Conservation (phyloP, 2,329 filamentous ascomycete species). For the Pseudocercospora macadamiae region DNA sequence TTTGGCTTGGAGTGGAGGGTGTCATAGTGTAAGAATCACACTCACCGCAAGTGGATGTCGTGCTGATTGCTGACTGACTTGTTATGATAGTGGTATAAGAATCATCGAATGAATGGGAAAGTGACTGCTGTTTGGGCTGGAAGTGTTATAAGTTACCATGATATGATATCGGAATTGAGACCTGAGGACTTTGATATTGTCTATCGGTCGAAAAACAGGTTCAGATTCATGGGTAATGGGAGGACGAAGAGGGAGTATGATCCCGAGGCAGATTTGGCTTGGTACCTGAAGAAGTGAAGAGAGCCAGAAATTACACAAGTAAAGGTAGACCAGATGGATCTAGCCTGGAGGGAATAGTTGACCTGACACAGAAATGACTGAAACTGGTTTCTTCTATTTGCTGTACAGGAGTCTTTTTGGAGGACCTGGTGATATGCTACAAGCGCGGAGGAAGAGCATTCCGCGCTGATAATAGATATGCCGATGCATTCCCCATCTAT, state of each 20-base stretch:
- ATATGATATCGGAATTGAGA: slow-evolving; percentile 44
- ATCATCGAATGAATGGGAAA: slow-evolving; percentile 33
- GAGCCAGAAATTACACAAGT: too few relatives aligned
- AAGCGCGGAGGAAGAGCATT: slow-evolving; percentile 1
- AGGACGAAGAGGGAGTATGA: slow-evolving; percentile 41
- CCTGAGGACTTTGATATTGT: slow-evolving; percentile 54
- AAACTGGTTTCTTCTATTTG: slow-evolving; percentile 1
- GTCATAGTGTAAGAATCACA: slow-evolving; percentile 30
- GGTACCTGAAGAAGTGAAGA: slow-evolving; percentile 29
- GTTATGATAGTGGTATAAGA: slow-evolving; percentile 33
- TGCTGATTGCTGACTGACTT: slow-evolving; percentile 3
- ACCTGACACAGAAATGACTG: too few relatives aligned
- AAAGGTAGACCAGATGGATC: too few relatives aligned
- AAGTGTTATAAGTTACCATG: slow-evolving; percentile 31
- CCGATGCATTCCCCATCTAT: not conserved
- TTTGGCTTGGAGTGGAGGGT: slow-evolving; percentile 36
- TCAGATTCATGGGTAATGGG: slow-evolving; percentile 55
- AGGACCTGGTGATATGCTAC: slow-evolving; percentile 22
- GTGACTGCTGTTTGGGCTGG: slow-evolving; percentile 39
- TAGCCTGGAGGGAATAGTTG: too few relatives aligned
- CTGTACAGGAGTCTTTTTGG: slow-evolving; percentile 23
- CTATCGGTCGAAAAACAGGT: slow-evolving; percentile 50
- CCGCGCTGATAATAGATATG: not conserved
- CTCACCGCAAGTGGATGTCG: not conserved
- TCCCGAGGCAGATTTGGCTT: slow-evolving; percentile 31